Evolutionary conservation across 805 yeast species (phyloP).

Genomic region (Priceomyces haplophilus): DNA sequence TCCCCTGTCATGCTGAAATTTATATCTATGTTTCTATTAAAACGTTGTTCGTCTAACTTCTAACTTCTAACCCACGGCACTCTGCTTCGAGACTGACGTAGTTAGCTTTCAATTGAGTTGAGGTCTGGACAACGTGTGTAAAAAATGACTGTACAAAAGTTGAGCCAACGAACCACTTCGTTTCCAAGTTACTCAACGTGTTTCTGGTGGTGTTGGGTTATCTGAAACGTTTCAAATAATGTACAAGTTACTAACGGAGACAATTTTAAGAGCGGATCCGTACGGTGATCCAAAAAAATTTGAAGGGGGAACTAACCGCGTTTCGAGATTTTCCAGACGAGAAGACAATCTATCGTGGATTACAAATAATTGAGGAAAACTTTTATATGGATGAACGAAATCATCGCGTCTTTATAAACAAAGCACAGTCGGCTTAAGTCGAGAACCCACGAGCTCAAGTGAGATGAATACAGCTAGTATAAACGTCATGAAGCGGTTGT

Average conservation of each 20-base stretch:
- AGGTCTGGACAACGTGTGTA: background rate
- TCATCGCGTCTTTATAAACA: too few species aligned
- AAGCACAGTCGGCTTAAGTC: too few species aligned
- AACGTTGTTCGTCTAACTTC: background rate
- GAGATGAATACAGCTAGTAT: too few species aligned
- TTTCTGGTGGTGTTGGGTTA: background rate
- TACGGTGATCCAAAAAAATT: background rate
- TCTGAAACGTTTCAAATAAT: background rate
- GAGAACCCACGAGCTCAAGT: too few species aligned
- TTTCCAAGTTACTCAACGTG: background rate
- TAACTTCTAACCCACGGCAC: background rate
- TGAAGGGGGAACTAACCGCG: background rate
- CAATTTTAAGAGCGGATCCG: background rate
- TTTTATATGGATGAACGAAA: too few species aligned
- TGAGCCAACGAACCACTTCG: background rate
- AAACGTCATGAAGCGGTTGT: too few species aligned
- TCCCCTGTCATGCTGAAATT: conserved; percentile 3
- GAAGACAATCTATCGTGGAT: too few species aligned
- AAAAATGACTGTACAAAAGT: background rate
- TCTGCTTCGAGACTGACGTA: background rate
- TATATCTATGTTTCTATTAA: background rate
- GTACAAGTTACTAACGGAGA: background rate
- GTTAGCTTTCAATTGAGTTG: too few species aligned
- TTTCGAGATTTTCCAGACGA: background rate
- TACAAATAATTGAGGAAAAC: too few species aligned